Percentiles rank a stretch among this genome's conserved stretches.
These are phyloP conservation scores for Skeletonema marinoi DNA, from an alignment of 108 stramenopile species.

Conservation along the genomic window DNA sequence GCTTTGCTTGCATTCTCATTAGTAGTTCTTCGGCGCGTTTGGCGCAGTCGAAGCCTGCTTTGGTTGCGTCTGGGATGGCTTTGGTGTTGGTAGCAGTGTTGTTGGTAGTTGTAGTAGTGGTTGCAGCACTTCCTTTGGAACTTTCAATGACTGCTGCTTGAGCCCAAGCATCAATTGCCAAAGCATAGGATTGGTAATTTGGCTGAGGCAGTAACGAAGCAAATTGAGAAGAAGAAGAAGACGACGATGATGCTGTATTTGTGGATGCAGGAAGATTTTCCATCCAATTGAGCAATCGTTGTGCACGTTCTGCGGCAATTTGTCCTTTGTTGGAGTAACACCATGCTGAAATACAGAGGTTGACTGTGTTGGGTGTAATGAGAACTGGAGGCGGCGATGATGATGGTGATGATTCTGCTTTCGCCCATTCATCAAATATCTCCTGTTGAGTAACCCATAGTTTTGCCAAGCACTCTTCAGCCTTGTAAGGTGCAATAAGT, in stretches of 20 bases:
- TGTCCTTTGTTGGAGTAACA: constrained; percentile 27
- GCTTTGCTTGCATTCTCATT: constrained; percentile 44
- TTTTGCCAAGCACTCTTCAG: constrained; percentile 29
- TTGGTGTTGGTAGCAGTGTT: too few species aligned
- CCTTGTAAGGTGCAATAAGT: constrained; percentile 39
- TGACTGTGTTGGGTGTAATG: constrained; percentile 23
- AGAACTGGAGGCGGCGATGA: constrained; percentile 4
- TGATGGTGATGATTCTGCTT: background rate
- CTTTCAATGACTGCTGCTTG: constrained; percentile 34
- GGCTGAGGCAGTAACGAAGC: constrained; percentile 15
- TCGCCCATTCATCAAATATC: constrained; percentile 8
- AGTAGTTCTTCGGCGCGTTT: constrained; percentile 33
- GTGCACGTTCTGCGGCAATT: constrained; percentile 29
- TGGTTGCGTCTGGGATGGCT: constrained; percentile 11
- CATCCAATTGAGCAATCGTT: constrained; percentile 39
- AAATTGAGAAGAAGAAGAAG: background rate
- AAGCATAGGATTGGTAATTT: constrained; percentile 34
- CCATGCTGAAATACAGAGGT: constrained; percentile 37
- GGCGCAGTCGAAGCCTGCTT: constrained; percentile 39
- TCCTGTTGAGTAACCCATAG: constrained; percentile 31
- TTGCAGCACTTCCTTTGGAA: background rate
- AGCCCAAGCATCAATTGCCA: constrained; percentile 40
- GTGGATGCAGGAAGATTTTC: constrained; percentile 22
- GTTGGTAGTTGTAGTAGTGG: background rate
- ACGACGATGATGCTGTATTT: too few species aligned